Conservation (phyloP, 768 basidiomycete genomes). For the Tylopilus balloui region DNA sequence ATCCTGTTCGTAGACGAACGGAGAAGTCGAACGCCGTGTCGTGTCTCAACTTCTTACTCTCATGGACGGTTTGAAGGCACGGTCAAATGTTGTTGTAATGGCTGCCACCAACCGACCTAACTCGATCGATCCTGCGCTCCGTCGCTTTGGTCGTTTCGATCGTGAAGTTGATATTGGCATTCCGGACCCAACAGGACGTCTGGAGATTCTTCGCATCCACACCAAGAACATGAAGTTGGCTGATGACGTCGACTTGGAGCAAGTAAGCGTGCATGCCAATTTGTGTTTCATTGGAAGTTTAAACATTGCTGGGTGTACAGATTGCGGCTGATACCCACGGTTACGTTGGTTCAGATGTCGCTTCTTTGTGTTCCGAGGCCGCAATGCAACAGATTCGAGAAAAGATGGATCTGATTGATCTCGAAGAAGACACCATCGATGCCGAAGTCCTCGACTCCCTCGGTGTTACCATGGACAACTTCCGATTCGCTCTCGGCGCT, state of each 20-base stretch:
- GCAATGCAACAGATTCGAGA: constrained; percentile 99
- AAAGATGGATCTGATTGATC: constrained; percentile 98
- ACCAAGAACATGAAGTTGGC: constrained; percentile 99
- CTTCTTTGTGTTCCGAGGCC: constrained; percentile 96
- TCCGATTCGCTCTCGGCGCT: constrained; percentile 96
- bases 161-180: constrained; percentile 99
- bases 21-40: constrained; percentile 98
- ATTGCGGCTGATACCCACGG: constrained; percentile 99
- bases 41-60: constrained; percentile 97
- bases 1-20: constrained; percentile 69
- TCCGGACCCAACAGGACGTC: constrained; percentile 97
- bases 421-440: constrained; percentile 97
- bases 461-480: constrained; percentile 99
- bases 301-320: constrained; percentile 35
- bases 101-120: constrained; percentile 98
- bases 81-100: constrained; percentile 99
- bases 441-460: constrained; percentile 98
- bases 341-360: constrained; percentile 97
- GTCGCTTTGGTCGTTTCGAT: constrained; percentile 99
- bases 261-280: constrained; percentile 40
- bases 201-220: constrained; percentile 98
- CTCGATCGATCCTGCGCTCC: constrained; percentile 97
- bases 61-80: constrained; percentile 98
- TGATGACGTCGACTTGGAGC: constrained; percentile 97
- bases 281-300: not conserved